Evolutionary conservation across 345 rosid species (phyloP).

Genomic region (Nephelium lappaceum): DNA sequence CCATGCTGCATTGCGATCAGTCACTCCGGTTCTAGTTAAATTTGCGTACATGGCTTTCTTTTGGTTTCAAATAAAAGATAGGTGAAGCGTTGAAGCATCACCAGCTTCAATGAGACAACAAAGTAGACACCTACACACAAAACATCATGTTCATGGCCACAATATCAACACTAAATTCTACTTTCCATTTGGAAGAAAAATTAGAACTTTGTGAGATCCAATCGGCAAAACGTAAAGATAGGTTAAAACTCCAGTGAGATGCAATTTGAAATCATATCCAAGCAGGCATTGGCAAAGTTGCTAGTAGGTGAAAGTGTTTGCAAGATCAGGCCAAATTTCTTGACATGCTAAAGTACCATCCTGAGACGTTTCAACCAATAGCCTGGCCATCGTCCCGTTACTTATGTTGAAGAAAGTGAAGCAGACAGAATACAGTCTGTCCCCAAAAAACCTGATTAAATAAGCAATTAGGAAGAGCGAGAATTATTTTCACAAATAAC

Average conservation of each 20-base stretch:
- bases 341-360: neutral
- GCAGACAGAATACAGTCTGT: too few species aligned
- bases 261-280: neutral
- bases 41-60: neutral
- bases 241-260: neutral
- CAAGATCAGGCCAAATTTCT: neutral
- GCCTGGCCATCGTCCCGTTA: neutral
- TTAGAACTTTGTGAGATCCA: too few species aligned
- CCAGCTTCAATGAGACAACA: constrained; percentile 37
- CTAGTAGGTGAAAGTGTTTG: neutral
- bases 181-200: neutral
- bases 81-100: constrained; percentile 46
- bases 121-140: neutral
- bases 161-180: neutral
- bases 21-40: neutral
- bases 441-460: too few species aligned
- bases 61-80: constrained; percentile 26
- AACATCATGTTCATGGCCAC: too few species aligned
- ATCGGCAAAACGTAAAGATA: neutral
- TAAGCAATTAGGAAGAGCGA: too few species aligned
- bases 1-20: neutral
- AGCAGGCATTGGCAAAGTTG: neutral
- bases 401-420: too few species aligned
- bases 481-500: too few species aligned
- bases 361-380: too few species aligned